Conservation (phyloP, 257 asterid species). For the Mentha longifolia region DNA sequence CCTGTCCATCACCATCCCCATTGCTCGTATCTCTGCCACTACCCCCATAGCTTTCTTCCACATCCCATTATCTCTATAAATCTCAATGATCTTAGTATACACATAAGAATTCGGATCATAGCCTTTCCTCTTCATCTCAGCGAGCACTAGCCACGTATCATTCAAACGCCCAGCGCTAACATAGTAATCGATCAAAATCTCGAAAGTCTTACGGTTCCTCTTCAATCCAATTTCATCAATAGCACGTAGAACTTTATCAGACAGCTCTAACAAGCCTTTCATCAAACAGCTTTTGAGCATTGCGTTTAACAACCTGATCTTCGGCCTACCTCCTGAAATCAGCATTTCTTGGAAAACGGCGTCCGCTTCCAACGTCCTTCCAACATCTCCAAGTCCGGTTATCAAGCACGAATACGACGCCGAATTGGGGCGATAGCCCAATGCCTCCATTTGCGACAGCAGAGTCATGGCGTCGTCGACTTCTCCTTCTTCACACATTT, state of each 20-base stretch:
- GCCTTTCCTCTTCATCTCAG: conserved; percentile 75
- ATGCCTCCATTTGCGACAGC: conserved; percentile 81
- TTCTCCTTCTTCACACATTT: conserved; percentile 68
- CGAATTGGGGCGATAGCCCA: conserved; percentile 62
- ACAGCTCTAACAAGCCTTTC: conserved; percentile 69
- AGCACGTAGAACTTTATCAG: conserved; percentile 51
- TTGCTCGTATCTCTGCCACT: conserved; percentile 62
- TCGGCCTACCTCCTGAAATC: conserved; percentile 59
- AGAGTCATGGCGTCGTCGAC: conserved; percentile 71
- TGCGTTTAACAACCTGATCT: conserved; percentile 53
- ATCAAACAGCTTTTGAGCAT: conserved; percentile 69
- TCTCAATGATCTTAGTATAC: conserved; percentile 76
- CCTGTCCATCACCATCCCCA: conserved; percentile 67
- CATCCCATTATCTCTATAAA: conserved; percentile 92
- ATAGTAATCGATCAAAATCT: conserved; percentile 70
- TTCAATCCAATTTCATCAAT: conserved; percentile 51
- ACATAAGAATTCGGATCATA: conserved; percentile 63
- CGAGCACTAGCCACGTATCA: conserved; percentile 75
- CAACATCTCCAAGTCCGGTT: conserved; percentile 64
- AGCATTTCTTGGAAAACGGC: conserved; percentile 79
- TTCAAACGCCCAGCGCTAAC: conserved; percentile 70
- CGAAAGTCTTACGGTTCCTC: conserved; percentile 67
- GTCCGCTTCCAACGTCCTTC: conserved; percentile 88
- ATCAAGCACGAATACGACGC: conserved; percentile 56
- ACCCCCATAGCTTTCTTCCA: conserved; percentile 88